Percentiles rank a stretch among this genome's conserved stretches.
Conservation (phyloP, 768 basidiomycete genomes). For the Russula virescens region DNA sequence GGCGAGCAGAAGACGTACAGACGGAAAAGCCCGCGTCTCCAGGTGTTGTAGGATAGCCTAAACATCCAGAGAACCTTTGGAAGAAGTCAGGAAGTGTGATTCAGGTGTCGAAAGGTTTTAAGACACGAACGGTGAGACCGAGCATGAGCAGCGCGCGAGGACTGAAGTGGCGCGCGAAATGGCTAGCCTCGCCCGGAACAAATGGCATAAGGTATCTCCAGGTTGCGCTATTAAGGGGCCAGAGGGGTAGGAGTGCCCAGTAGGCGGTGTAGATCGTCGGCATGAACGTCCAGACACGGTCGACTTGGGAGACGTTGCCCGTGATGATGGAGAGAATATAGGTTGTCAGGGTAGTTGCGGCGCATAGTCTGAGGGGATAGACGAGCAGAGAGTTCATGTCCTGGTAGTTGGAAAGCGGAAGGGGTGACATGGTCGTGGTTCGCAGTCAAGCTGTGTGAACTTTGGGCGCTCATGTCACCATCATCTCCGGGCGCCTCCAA, state of each 20-base stretch:
- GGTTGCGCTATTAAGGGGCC: constrained; percentile 30
- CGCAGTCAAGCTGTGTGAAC: background rate
- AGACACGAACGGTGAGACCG: constrained; percentile 46
- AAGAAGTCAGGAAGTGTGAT: background rate
- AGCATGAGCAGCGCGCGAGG: constrained; percentile 74
- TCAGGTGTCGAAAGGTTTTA: background rate
- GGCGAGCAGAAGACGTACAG: constrained; percentile 41
- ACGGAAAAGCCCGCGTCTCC: constrained; percentile 73
- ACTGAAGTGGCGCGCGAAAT: constrained; percentile 44
- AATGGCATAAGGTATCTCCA: constrained; percentile 49
- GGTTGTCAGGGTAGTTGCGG: constrained; percentile 40
- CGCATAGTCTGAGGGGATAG: constrained; percentile 63
- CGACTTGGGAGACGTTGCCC: constrained; percentile 81
- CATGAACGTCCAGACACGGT: constrained; percentile 68
- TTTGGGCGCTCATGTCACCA: no score
- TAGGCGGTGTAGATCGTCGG: constrained; percentile 81
- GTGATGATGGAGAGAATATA: constrained; percentile 64
- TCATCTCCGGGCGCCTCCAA: no score
- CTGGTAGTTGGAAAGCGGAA: background rate
- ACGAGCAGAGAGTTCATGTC: constrained; percentile 16
- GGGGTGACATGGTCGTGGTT: constrained; percentile 2
- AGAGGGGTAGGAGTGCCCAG: constrained; percentile 69
- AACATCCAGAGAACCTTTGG: constrained; percentile 52
- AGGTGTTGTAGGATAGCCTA: constrained; percentile 76
- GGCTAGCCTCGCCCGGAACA: constrained; percentile 42